phyloP scores from a whole-genome alignment of 352 stramenopile genomes.

The Phytophthora sp. region DNA sequence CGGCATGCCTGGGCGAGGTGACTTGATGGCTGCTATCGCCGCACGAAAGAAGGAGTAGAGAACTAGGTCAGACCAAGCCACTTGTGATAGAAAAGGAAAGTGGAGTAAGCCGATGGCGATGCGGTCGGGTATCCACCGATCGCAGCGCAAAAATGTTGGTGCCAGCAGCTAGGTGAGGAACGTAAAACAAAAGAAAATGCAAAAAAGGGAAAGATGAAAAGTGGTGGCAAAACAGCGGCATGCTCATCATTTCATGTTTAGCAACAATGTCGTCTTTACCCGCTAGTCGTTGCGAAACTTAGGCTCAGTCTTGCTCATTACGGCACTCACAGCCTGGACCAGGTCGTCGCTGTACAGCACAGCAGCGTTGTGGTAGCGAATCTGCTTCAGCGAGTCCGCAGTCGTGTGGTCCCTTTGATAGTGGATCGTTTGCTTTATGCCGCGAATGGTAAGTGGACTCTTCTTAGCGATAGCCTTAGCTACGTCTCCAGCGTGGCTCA shows the following conservation, averaged over 20 bases:
- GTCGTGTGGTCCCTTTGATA: slow-evolving; percentile 90
- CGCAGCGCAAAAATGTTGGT: slow-evolving; percentile 6
- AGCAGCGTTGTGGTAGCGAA: slow-evolving; percentile 86
- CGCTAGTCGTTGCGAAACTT: slow-evolving; percentile 75
- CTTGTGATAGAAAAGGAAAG: slow-evolving; percentile 33
- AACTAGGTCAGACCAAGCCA: slow-evolving; percentile 10
- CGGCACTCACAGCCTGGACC: slow-evolving; percentile 65
- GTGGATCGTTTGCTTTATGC: slow-evolving; percentile 89
- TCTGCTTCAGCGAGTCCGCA: slow-evolving; percentile 71
- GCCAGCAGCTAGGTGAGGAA: slow-evolving; percentile 21
- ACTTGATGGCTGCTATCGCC: slow-evolving; percentile 66
- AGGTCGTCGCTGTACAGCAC: slow-evolving; percentile 89
- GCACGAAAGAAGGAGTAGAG: slow-evolving; percentile 66
- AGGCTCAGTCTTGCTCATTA: slow-evolving; percentile 72
- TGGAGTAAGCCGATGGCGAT: slow-evolving; percentile 9
- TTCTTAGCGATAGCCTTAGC: slow-evolving; percentile 78
- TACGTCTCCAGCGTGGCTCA: slow-evolving; percentile 58
- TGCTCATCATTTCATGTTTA: slow-evolving; percentile 1
- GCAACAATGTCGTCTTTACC: not conserved
- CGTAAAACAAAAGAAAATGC: slow-evolving; percentile 23
- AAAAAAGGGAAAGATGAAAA: slow-evolving; percentile 28
- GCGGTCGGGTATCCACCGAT: slow-evolving; percentile 1
- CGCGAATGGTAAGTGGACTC: slow-evolving; percentile 85
- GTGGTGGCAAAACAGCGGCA: not conserved
- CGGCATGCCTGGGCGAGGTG: slow-evolving; percentile 38